Evolutionary conservation across 305 asterid genomes (phyloP).

Genomic region (Fraxinus baroniana): DNA sequence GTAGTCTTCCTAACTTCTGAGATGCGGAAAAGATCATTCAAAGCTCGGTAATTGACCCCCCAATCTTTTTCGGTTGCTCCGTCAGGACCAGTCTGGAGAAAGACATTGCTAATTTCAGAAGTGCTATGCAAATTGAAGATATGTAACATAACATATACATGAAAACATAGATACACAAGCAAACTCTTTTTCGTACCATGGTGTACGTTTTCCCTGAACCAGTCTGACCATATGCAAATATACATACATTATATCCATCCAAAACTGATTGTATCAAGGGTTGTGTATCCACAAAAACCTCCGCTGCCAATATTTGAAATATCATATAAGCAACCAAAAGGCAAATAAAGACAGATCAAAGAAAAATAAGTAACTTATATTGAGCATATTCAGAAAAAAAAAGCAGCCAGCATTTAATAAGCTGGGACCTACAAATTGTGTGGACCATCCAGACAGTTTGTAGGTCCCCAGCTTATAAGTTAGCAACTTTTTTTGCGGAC

Average conservation of each 20-base stretch:
- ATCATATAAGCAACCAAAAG: neutral
- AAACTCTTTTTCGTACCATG: conserved; percentile 50
- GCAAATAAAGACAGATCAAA: neutral
- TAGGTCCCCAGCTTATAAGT: neutral
- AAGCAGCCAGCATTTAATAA: neutral
- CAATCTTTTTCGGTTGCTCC: conserved; percentile 65
- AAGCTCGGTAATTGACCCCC: conserved; percentile 83
- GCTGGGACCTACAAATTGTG: neutral
- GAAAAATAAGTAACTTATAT: neutral
- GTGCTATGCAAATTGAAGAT: conserved; percentile 1
- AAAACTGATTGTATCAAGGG: conserved; percentile 82
- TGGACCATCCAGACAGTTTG: neutral
- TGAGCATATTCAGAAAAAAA: neutral
- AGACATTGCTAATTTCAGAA: conserved; percentile 19
- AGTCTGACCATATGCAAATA: conserved; percentile 95
- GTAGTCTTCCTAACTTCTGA: conserved; percentile 51
- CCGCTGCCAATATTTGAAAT: conserved; percentile 45
- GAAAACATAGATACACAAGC: neutral
- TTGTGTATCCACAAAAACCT: conserved; percentile 78
- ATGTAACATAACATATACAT: neutral
- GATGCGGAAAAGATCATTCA: conserved; percentile 64
- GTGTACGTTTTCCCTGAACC: conserved; percentile 96
- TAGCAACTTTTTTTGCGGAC: neutral
- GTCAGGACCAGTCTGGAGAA: conserved; percentile 67
- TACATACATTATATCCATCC: conserved; percentile 91